Evolutionary conservation across 768 basidiomycete genomes (phyloP).

Genomic region (Neoboletus brunneissimus): DNA sequence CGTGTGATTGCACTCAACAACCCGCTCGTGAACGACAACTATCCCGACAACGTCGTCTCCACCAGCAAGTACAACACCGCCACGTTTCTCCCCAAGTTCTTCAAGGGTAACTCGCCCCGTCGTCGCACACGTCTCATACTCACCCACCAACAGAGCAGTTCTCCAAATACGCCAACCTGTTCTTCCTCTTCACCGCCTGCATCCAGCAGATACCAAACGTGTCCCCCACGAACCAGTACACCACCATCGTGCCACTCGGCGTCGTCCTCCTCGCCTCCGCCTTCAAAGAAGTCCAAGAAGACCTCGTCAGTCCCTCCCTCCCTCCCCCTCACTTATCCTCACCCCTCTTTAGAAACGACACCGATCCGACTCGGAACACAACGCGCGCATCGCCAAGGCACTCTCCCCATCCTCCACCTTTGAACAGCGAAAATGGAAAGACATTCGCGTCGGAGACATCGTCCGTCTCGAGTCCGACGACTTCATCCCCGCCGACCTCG

Average conservation of each 20-base stretch:
- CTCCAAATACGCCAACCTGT: constrained; percentile 97
- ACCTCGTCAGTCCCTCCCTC: constrained; percentile 46
- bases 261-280: constrained; percentile 91
- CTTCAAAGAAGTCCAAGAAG: constrained; percentile 94
- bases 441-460: constrained; percentile 88
- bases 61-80: constrained; percentile 93
- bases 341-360: constrained; percentile 77
- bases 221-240: constrained; percentile 93
- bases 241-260: constrained; percentile 88
- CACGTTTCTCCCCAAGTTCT: constrained; percentile 90
- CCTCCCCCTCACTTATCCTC: neutral
- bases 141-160: constrained; percentile 73
- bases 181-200: constrained; percentile 96
- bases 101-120: constrained; percentile 61
- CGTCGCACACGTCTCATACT: neutral
- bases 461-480: constrained; percentile 88
- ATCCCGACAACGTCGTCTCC: constrained; percentile 77
- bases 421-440: constrained; percentile 77
- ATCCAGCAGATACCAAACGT: constrained; percentile 99
- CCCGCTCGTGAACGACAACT: constrained; percentile 59
- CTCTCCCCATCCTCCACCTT: constrained; percentile 65
- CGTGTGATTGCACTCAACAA: constrained; percentile 84
- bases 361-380: constrained; percentile 90
- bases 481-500: constrained; percentile 93
- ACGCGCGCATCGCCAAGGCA: constrained; percentile 77